phyloP scores from a whole-genome alignment of 495 filamentous ascomycete genomes.

The Talaromyces nanjingensis region DNA sequence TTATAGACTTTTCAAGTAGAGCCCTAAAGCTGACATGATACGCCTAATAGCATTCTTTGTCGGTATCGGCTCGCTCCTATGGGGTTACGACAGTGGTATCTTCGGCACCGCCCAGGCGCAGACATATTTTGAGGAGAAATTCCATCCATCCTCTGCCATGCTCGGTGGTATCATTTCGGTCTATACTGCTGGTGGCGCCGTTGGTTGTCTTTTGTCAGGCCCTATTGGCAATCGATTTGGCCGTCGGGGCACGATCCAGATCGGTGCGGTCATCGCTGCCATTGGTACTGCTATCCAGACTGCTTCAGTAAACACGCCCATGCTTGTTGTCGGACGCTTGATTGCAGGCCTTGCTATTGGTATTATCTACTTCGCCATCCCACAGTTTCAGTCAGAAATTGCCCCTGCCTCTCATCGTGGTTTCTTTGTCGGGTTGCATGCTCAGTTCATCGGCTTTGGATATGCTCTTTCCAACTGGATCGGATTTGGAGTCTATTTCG shows the following conservation, averaged over 20 bases:
- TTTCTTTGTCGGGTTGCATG: slow-evolving; percentile 2
- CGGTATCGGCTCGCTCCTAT: too few relatives aligned
- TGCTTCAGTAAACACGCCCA: neutral
- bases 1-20: too few relatives aligned
- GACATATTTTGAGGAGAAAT: too few relatives aligned
- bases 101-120: too few relatives aligned
- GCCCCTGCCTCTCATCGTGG: neutral
- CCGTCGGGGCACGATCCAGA: neutral
- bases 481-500: neutral
- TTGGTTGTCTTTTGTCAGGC: neutral
- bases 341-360: neutral
- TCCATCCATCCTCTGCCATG: too few relatives aligned
- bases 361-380: neutral
- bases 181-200: neutral
- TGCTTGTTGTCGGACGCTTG: slow-evolving; percentile 1
- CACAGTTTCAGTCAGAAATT: slow-evolving; percentile 5
- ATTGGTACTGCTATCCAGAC: slow-evolving; percentile 1
- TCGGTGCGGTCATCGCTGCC: neutral
- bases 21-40: too few relatives aligned
- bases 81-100: too few relatives aligned
- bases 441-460: neutral
- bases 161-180: too few relatives aligned
- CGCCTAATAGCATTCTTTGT: too few relatives aligned
- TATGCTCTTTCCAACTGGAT: neutral
- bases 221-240: neutral